A percentile compares a stretch with the other conserved stretches of the same genome.
Conservation (phyloP, 2,329 filamentous ascomycete species). For the Aspergillus neoniger region DNA sequence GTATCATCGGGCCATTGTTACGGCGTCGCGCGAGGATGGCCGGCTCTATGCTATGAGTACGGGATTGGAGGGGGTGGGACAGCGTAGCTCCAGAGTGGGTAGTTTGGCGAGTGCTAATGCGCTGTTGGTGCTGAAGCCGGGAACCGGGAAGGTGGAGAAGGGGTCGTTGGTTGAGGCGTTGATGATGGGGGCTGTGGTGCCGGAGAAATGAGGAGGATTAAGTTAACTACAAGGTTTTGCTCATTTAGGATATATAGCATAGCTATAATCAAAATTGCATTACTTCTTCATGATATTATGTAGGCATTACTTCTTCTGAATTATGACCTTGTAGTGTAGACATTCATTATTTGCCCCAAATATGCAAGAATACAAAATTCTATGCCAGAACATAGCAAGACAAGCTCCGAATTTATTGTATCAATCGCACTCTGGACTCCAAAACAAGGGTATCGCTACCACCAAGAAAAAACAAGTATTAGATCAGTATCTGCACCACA, state of each 20-base stretch:
- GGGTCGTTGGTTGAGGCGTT: slow-evolving; percentile 75
- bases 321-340: no score
- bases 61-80: slow-evolving; percentile 61
- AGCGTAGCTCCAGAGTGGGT: slow-evolving; percentile 85
- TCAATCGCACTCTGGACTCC: not conserved
- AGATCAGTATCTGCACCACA: not conserved
- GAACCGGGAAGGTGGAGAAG: slow-evolving; percentile 61
- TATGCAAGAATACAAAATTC: no score
- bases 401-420: not conserved
- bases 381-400: no score
- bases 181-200: slow-evolving; percentile 65
- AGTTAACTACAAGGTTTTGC: not conserved
- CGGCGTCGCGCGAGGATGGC: slow-evolving; percentile 63
- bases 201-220: slow-evolving; percentile 11
- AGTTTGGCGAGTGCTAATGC: slow-evolving; percentile 89
- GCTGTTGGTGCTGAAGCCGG: slow-evolving; percentile 63
- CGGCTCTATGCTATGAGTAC: slow-evolving; percentile 75
- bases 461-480: not conserved
- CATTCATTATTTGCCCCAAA: no score
- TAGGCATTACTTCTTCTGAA: no score
- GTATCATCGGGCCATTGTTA: slow-evolving; percentile 83
- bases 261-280: no score
- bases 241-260: not conserved
- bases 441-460: not conserved
- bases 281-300: no score